Evolutionary conservation across 768 basidiomycete genomes (phyloP), one percentile per base, ranked within the genome.

Genomic region (Amylocystis lapponica): DNA sequence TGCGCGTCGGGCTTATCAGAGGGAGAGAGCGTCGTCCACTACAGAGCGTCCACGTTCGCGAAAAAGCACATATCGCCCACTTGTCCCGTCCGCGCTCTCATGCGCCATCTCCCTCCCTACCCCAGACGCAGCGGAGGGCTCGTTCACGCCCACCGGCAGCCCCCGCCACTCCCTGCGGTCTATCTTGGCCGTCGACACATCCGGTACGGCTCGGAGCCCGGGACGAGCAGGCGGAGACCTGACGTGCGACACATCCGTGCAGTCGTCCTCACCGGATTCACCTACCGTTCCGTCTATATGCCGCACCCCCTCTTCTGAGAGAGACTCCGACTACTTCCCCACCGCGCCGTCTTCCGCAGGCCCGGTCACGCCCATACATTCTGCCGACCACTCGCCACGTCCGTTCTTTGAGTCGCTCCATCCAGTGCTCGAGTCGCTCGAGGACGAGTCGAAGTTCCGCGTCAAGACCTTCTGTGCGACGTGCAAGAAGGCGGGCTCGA

Each of bases 311-410:
- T 59, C 58, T 20, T 55, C 53, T 17, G 49, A 55, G 46, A 46
- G 49, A 16, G 54, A 49, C n/a, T 55, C 55, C 7, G 58, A 59
- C 17, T 59, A 59, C 48, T 59, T 57, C 47, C 44, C 58, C 14
- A 59, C 51, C 38, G 54, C 54, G 30, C 55, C 57, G 4, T 55
- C 54, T 13, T 59, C 58, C 20, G 55, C 58, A 14, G 58, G 58
- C n/a, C 58, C 58, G 14, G 35, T 54, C 8, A 59, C 58, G 5
- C 58, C 58, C 47, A 25, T 54, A 50, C 41, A 39, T 47, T 26
- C 31, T 9, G 4, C 7, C 48, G 52, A 12, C 50, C 55, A 1
- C 9, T 33, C 22, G 23, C 44, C 30, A 19, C 19, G 4, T 2
- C 20, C 2, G 21, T 37, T 29, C 27, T 21, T 27, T 12, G 37